Evolutionary conservation across 495 filamentous ascomycete genomes (phyloP).

Genomic region (Penicillium taxi): DNA sequence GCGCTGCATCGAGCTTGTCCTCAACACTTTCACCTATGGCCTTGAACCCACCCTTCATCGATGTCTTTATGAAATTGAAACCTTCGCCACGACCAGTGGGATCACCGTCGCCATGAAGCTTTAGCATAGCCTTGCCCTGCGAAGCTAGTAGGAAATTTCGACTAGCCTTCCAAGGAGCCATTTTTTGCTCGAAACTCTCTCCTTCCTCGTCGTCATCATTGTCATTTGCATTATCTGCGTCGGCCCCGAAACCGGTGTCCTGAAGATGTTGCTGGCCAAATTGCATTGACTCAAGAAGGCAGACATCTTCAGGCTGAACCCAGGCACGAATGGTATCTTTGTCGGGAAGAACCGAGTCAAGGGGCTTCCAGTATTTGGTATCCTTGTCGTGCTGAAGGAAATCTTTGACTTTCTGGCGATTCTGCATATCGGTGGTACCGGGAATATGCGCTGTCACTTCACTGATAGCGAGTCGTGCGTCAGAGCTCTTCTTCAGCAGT

Average conservation of each 20-base stretch:
- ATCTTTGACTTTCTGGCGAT: constrained; percentile 92
- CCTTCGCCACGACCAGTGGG: constrained; percentile 90
- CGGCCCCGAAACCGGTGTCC: constrained; percentile 70
- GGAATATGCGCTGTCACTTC: constrained; percentile 84
- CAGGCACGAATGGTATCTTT: constrained; percentile 68
- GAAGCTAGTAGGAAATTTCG: constrained; percentile 94
- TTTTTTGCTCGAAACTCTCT: constrained; percentile 72
- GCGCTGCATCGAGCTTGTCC: constrained; percentile 74
- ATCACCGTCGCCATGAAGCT: constrained; percentile 88
- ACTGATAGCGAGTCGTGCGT: constrained; percentile 59
- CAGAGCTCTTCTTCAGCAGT: constrained; percentile 64
- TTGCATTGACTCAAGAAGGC: constrained; percentile 92
- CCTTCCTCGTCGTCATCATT: constrained; percentile 57
- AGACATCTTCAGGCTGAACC: constrained; percentile 93
- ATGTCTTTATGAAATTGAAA: constrained; percentile 91
- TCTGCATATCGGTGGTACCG: constrained; percentile 86
- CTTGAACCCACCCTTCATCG: constrained; percentile 98
- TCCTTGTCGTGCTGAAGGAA: constrained; percentile 84
- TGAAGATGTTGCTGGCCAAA: constrained; percentile 77
- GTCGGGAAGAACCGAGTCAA: constrained; percentile 62
- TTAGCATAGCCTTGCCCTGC: constrained; percentile 92
- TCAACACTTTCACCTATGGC: constrained; percentile 79
- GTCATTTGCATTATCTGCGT: constrained; percentile 64
- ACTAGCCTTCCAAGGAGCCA: constrained; percentile 90
- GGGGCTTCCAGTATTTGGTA: constrained; percentile 74